These are phyloP conservation scores for Pichia californica DNA, from an alignment of 805 yeast genomes.

Conservation along the genomic window DNA sequence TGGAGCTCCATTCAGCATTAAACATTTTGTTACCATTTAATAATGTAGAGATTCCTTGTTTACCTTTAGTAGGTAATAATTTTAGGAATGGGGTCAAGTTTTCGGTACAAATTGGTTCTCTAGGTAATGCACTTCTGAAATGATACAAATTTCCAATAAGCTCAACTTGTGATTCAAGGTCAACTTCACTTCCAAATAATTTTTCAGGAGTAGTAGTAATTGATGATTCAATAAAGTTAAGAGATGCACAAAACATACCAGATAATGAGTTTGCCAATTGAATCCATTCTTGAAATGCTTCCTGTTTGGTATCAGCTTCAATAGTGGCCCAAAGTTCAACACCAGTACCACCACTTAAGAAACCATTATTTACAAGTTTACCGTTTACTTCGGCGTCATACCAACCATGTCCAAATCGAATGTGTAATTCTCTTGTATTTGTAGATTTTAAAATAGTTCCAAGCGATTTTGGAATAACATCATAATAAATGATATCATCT, in stretches of 20 bases:
- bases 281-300: conserved; percentile 64
- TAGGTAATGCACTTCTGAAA: conserved; percentile 81
- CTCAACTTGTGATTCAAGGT: conserved; percentile 18
- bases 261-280: conserved; percentile 68
- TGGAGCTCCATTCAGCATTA: conserved; percentile 89
- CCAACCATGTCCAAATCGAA: conserved; percentile 89
- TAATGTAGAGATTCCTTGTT: conserved; percentile 77
- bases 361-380: conserved; percentile 63
- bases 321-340: conserved; percentile 89
- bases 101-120: conserved; percentile 95
- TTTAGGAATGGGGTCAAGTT: conserved; percentile 91
- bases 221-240: conserved; percentile 77
- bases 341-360: conserved; percentile 83
- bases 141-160: conserved; percentile 42
- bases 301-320: conserved; percentile 50
- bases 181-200: conserved; percentile 28
- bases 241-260: conserved; percentile 91
- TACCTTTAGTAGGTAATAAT: conserved; percentile 85
- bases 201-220: conserved; percentile 64
- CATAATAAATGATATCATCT: conserved; percentile 39
- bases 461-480: conserved; percentile 71
- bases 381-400: conserved; percentile 94
- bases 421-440: conserved; percentile 66
- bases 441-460: conserved; percentile 70
- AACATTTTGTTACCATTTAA: conserved; percentile 87